These are phyloP conservation scores for Trichoderma atroviride DNA, from an alignment of 2,329 filamentous ascomycete species.

Conservation along the genomic window DNA sequence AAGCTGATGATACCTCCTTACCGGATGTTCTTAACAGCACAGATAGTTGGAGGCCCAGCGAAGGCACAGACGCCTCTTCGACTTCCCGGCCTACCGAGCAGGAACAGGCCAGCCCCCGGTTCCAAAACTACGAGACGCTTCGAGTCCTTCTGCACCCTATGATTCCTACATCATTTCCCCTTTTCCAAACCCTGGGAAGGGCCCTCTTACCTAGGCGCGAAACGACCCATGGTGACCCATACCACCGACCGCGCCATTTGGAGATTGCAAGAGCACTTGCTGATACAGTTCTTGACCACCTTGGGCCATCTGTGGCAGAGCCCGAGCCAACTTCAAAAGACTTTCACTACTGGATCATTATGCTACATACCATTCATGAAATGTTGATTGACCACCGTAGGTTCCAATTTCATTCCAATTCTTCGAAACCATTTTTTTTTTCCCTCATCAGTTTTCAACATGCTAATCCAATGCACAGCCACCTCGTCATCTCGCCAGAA, in stretches of 20 bases:
- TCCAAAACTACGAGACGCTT: conserved; percentile 76
- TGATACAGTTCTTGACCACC: conserved; percentile 67
- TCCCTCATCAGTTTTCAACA: not conserved
- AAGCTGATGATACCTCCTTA: conserved; percentile 38
- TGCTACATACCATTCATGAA: conserved; percentile 75
- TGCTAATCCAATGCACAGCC: conserved; percentile 32
- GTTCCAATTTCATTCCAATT: conserved; percentile 30
- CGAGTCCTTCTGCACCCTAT: conserved; percentile 77
- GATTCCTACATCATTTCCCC: conserved; percentile 76
- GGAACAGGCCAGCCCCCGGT: conserved; percentile 50
- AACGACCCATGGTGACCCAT: conserved; percentile 58
- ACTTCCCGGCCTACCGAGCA: conserved; percentile 44
- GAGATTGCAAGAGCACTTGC: conserved; percentile 68
- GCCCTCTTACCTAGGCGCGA: conserved; percentile 75
- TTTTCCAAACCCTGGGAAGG: conserved; percentile 85
- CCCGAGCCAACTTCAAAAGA: conserved; percentile 59
- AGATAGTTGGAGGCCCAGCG: conserved; percentile 35
- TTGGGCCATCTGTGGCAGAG: conserved; percentile 53
- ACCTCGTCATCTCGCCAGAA: conserved; percentile 45
- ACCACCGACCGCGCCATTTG: conserved; percentile 56
- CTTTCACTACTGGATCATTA: conserved; percentile 80
- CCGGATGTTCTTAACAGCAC: conserved; percentile 39
- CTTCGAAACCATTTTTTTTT: not conserved
- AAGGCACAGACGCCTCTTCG: conserved; percentile 32
- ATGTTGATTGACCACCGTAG: conserved; percentile 71